Base-by-base conservation (phyloP, 208 protist genomes). In the Leishmania amazonensis region DNA sequence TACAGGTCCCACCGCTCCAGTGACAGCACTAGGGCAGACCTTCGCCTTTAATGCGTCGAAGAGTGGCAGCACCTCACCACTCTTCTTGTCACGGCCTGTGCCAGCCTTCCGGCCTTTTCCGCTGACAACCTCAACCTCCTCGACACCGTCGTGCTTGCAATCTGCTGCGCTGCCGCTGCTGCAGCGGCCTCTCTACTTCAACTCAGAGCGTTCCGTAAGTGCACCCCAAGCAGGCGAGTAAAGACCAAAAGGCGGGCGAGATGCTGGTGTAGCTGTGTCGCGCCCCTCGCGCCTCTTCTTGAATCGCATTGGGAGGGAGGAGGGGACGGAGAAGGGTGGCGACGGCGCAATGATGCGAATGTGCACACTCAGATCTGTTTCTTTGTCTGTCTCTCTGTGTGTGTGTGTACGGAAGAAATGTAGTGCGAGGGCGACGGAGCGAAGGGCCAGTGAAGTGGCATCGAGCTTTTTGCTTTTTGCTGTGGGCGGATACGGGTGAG, bases 251-350 rank as follows among this genome's bases (percentile, higher is more conserved):
- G 67, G 24, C 47, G 54, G 79, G 42, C 47, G 78, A 80, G 51
- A 40, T 86, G 65, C 78, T 82, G 28, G 57, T 19, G 6, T 38
- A 80, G 72, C 53, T 82, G 31, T 24, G 62, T 17, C 58, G 49
- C 38, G 42, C 40, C 3, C 75, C 49, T 42, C 51, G 38, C 38
- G 9, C 47, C 15, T 57, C 38, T 68, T 54, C 38, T 64, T 79
- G n/a, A 6, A 0, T 9, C n/a, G 24, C 49, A n/a, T 64, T 42
- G 72, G 17, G 31, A 35, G 31, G 31, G 31, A 35, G 31, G 31
- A 35, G 31, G 31, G 49, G 15, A 35, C 45, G 62, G 62, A 51
- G 42, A 76, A n/a, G 51, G n/a, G 3, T 11, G 45, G 7, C 13
- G 49, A 60, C 4, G 49, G 72, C 17, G n/a, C 17, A 28, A n/a